A percentile compares a stretch with the other conserved stretches of the same genome.
Evolutionary conservation across 2,329 filamentous ascomycete species (phyloP).

Genomic region (Hortaea werneckii): DNA sequence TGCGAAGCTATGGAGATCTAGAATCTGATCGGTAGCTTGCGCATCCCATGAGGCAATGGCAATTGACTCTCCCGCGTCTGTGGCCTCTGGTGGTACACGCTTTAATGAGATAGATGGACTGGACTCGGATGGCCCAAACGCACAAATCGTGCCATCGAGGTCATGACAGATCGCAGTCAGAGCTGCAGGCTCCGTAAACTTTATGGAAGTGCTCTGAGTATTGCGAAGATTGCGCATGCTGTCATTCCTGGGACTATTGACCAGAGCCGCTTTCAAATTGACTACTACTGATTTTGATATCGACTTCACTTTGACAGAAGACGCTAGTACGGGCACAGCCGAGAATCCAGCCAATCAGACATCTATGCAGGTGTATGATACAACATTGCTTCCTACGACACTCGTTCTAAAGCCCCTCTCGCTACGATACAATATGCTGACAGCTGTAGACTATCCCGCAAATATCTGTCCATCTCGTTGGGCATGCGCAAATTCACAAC

Average conservation of each 20-base stretch:
- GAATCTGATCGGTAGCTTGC: constrained; percentile 68
- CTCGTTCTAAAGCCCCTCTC: background rate
- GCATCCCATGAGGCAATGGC: constrained; percentile 81
- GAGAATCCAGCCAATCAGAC: constrained; percentile 5
- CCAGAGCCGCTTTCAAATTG: background rate
- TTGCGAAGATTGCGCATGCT: constrained; percentile 81
- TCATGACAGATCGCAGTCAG: constrained; percentile 72
- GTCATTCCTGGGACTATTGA: background rate
- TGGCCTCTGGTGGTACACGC: constrained; percentile 36
- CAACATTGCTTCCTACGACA: background rate
- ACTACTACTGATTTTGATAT: background rate
- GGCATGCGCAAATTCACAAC: too few relatives aligned
- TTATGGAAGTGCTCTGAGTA: constrained; percentile 46
- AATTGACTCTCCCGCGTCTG: constrained; percentile 31
- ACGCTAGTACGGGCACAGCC: constrained; percentile 5
- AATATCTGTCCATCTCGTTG: too few relatives aligned
- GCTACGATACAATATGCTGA: too few relatives aligned
- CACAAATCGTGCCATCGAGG: constrained; percentile 66
- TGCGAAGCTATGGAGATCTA: constrained; percentile 75
- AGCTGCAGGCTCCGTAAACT: background rate
- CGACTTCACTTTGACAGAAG: constrained; percentile 2
- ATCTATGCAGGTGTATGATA: background rate
- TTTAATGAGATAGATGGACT: constrained; percentile 65
- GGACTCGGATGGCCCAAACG: constrained; percentile 66
- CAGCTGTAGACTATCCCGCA: too few relatives aligned